Conservation (phyloP, 2,329 filamentous ascomycete species). For the Trichoderma semiorbis region DNA sequence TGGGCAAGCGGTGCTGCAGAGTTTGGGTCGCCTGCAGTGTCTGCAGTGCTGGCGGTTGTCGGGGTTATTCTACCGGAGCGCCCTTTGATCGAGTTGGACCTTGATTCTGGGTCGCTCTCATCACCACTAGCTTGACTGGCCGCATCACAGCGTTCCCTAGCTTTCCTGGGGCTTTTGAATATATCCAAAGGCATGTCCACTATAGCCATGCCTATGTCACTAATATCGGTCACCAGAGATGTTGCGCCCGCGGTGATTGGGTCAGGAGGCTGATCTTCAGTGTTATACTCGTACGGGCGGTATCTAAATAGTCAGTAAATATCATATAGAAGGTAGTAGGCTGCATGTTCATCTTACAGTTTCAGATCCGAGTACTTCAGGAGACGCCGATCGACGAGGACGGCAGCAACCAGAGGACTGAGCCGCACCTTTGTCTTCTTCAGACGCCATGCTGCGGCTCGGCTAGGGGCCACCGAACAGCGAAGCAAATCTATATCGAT, state of each 20-base stretch:
- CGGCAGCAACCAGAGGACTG: conserved; percentile 69
- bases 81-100: conserved; percentile 9
- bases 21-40: neutral
- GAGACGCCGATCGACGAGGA: conserved; percentile 61
- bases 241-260: conserved; percentile 74
- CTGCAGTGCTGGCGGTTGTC: neutral
- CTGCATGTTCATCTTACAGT: conserved; percentile 49
- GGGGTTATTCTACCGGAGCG: neutral
- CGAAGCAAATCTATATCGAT: conserved; percentile 63
- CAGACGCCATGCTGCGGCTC: conserved; percentile 72
- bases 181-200: conserved; percentile 66
- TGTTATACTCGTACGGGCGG: conserved; percentile 63
- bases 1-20: neutral
- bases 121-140: conserved; percentile 14
- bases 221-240: conserved; percentile 78
- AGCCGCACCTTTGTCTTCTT: conserved; percentile 63
- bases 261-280: conserved; percentile 73
- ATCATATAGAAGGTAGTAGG: neutral
- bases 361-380: conserved; percentile 70
- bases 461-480: conserved; percentile 65
- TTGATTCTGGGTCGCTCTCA: conserved; percentile 14
- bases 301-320: conserved; percentile 37
- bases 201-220: conserved; percentile 76
- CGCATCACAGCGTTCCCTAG: neutral
- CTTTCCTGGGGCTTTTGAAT: conserved; percentile 39